Conservation (phyloP, 2,329 filamentous ascomycete genomes). For the Aspergillus aculeatus region DNA sequence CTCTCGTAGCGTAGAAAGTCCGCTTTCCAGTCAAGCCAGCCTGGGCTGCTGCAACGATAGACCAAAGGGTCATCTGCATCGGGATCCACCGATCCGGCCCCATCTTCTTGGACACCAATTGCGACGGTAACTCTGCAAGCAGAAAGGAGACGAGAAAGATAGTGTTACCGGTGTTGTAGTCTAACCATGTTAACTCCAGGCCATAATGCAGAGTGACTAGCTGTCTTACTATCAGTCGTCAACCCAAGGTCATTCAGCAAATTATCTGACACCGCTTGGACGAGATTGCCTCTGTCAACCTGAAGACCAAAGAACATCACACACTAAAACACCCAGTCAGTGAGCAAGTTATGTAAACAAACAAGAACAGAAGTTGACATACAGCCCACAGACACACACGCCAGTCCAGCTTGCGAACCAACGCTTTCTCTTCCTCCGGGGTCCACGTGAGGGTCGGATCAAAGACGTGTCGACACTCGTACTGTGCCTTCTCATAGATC, state of each 20-base stretch:
- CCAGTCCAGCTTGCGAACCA: conserved; percentile 28
- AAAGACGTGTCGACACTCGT: conserved; percentile 47
- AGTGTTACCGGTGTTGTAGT: conserved; percentile 54
- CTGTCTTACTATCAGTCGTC: conserved; percentile 31
- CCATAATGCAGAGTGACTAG: conserved; percentile 45
- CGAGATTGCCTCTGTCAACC: conserved; percentile 59
- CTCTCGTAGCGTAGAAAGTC: conserved; percentile 39
- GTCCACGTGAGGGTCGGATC: conserved; percentile 40
- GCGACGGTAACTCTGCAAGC: conserved; percentile 56
- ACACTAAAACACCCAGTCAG: conserved; percentile 31
- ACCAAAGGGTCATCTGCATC: conserved; percentile 54
- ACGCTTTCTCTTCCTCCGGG: conserved; percentile 31
- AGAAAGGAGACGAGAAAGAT: conserved; percentile 58
- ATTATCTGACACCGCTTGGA: conserved; percentile 58
- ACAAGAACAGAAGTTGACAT: conserved; percentile 10
- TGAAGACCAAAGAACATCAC: conserved; percentile 62
- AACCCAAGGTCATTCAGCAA: conserved; percentile 47
- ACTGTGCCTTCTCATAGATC: conserved; percentile 55
- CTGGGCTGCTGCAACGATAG: conserved; percentile 48
- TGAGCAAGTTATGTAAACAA: not conserved
- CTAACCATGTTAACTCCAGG: conserved; percentile 47
- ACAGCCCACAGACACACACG: conserved; percentile 27
- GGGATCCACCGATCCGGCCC: conserved; percentile 59
- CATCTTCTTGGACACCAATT: conserved; percentile 56
- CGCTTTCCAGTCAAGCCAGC: conserved; percentile 45